Evolutionary conservation across 305 asterid species (phyloP).

Genomic region (Plantago coronopus): DNA sequence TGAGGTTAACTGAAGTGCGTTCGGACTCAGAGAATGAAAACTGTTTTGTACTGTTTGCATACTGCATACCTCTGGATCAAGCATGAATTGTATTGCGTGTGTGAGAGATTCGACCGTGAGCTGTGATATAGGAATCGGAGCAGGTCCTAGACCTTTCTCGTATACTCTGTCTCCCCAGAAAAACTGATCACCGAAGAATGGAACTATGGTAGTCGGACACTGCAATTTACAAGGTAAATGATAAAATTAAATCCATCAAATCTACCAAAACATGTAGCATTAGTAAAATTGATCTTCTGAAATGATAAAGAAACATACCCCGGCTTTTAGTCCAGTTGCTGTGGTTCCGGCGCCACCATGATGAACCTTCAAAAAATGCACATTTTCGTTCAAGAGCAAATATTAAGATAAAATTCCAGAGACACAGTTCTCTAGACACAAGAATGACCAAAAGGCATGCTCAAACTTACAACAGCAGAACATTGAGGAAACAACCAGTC

Average conservation of each 20-base stretch:
- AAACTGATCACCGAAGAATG: slow-evolving; percentile 94
- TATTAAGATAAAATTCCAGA: slow-evolving; percentile 10
- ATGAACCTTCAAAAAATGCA: slow-evolving; percentile 61
- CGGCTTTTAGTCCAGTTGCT: slow-evolving; percentile 88
- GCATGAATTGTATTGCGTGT: slow-evolving; percentile 88
- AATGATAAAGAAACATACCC: slow-evolving; percentile 44
- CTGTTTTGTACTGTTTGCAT: too few relatives aligned
- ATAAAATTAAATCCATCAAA: too few relatives aligned
- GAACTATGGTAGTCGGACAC: slow-evolving; percentile 98
- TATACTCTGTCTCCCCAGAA: slow-evolving; percentile 92
- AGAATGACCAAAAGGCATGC: background rate
- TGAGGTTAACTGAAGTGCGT: background rate
- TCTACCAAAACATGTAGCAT: background rate
- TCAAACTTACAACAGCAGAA: slow-evolving; percentile 82
- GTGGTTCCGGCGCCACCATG: slow-evolving; percentile 99
- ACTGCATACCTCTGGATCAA: slow-evolving; percentile 76
- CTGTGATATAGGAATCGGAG: slow-evolving; percentile 82
- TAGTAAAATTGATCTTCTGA: background rate
- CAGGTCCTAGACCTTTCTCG: slow-evolving; percentile 76
- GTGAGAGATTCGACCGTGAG: slow-evolving; percentile 70
- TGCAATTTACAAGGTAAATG: slow-evolving; percentile 27
- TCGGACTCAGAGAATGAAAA: too few relatives aligned
- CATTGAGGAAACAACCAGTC: slow-evolving; percentile 98
- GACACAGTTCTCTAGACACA: background rate
- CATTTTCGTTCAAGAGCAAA: slow-evolving; percentile 16